phyloP scores from a whole-genome alignment of 306 rosid species.

The Dryas octopetala region DNA sequence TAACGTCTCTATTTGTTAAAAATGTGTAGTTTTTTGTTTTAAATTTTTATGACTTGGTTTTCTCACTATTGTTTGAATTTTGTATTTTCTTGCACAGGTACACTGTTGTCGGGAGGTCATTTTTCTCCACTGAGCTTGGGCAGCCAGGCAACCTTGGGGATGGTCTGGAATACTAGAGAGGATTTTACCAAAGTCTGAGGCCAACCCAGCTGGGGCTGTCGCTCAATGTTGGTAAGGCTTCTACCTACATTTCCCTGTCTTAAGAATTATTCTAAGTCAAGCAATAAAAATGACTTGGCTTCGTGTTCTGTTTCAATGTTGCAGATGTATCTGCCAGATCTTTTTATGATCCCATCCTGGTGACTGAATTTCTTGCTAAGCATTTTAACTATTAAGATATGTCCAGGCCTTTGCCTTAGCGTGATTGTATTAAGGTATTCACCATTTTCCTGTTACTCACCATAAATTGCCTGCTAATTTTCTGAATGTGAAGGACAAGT shows the following conservation, averaged over 20 bases:
- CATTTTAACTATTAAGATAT: constrained; percentile 32
- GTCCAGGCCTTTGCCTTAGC: constrained; percentile 45
- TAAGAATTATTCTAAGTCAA: neutral
- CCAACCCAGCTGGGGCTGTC: constrained; percentile 49
- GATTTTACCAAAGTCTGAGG: too few species aligned
- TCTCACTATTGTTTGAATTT: constrained; percentile 13
- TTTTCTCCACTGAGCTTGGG: too few species aligned
- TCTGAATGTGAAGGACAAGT: neutral
- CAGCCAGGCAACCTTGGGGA: too few species aligned
- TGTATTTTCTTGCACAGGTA: too few species aligned
- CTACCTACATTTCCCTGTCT: neutral
- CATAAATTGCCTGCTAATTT: neutral
- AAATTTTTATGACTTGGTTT: too few species aligned
- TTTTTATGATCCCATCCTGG: constrained; percentile 56
- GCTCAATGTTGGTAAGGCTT: constrained; percentile 49
- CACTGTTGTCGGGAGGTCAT: too few species aligned
- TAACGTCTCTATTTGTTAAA: neutral
- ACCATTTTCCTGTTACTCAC: neutral
- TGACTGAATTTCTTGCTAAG: constrained; percentile 36
- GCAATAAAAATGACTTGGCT: neutral
- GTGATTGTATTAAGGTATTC: constrained; percentile 58
- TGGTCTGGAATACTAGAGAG: too few species aligned
- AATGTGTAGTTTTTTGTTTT: neutral
- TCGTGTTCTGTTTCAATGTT: neutral
- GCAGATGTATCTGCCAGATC: constrained; percentile 75